Percentiles rank a stretch among this genome's conserved stretches.
Conservation (phyloP, 257 asterid genomes). For the Mentha longifolia region DNA sequence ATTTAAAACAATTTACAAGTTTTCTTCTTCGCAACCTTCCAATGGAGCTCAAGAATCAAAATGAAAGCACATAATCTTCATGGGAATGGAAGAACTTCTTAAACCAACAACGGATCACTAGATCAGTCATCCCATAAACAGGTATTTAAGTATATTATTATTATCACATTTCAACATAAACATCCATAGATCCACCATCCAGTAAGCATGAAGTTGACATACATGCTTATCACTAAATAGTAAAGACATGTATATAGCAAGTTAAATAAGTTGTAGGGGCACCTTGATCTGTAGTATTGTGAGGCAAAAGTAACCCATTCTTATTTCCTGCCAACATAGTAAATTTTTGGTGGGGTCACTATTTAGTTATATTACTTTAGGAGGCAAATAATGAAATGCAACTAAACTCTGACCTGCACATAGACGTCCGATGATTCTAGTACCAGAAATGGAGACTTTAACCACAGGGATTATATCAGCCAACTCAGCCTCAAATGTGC, state of each 20-base stretch:
- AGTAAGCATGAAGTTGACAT: constrained; percentile 6
- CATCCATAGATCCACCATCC: constrained; percentile 8
- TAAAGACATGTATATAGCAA: background rate
- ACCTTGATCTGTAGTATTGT: constrained; percentile 97
- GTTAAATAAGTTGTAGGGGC: constrained; percentile 15
- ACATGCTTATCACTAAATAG: background rate
- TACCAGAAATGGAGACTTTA: constrained; percentile 86
- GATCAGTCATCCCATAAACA: background rate
- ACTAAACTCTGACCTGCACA: constrained; percentile 69
- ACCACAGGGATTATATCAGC: constrained; percentile 84
- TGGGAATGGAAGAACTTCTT: background rate
- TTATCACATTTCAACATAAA: background rate
- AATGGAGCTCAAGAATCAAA: background rate
- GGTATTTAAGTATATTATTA: background rate
- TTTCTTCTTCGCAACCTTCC: background rate
- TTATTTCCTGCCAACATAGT: constrained; percentile 68
- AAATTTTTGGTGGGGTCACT: background rate
- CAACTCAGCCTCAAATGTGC: constrained; percentile 85
- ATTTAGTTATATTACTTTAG: background rate
- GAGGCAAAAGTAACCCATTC: constrained; percentile 94
- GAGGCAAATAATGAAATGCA: background rate
- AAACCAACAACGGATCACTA: background rate
- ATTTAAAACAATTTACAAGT: background rate
- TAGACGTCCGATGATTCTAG: constrained; percentile 84
- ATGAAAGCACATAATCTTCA: background rate